Evolutionary conservation across 495 filamentous ascomycete genomes (phyloP).

Genomic region (Aspergillus conjunctus): DNA sequence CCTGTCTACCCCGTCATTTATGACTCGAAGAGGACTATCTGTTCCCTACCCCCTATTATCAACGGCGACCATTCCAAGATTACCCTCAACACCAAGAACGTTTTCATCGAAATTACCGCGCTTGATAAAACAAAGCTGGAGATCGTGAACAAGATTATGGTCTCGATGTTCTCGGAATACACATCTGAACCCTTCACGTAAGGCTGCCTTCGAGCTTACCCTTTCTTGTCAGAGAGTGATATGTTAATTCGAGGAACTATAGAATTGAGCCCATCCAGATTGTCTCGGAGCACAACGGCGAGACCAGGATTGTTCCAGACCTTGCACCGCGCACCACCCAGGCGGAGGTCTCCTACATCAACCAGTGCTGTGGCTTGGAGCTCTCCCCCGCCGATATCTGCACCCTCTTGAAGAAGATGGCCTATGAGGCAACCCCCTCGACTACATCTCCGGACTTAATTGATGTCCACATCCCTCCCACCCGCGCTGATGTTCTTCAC

Average conservation of each 20-base stretch:
- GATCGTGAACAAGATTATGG: conserved; percentile 91
- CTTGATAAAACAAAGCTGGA: conserved; percentile 96
- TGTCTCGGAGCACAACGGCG: conserved; percentile 84
- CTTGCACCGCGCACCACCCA: conserved; percentile 72
- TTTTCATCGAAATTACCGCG: conserved; percentile 98
- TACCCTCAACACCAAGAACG: conserved; percentile 79
- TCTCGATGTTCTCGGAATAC: conserved; percentile 96
- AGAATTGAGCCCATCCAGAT: conserved; percentile 89
- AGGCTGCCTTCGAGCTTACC: conserved; percentile 17
- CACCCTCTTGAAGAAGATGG: conserved; percentile 82
- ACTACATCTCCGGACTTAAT: conserved; percentile 62
- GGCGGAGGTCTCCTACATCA: conserved; percentile 89
- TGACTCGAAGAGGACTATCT: conserved; percentile 83
- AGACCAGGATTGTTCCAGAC: conserved; percentile 78
- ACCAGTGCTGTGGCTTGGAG: conserved; percentile 81
- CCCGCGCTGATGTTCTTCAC: conserved; percentile 91
- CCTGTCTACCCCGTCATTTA: conserved; percentile 97
- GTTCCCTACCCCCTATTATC: conserved; percentile 96
- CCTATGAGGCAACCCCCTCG: conserved; percentile 74
- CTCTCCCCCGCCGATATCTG: conserved; percentile 72
- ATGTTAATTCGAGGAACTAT: background rate
- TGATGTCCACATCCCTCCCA: conserved; percentile 81
- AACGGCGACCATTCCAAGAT: conserved; percentile 98
- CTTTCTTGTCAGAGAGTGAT: background rate
- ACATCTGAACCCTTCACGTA: conserved; percentile 82